A percentile compares a stretch with the other conserved stretches of the same genome.
Evolutionary conservation across 345 rosid species (phyloP).

Genomic region (Rhizophora mangle): DNA sequence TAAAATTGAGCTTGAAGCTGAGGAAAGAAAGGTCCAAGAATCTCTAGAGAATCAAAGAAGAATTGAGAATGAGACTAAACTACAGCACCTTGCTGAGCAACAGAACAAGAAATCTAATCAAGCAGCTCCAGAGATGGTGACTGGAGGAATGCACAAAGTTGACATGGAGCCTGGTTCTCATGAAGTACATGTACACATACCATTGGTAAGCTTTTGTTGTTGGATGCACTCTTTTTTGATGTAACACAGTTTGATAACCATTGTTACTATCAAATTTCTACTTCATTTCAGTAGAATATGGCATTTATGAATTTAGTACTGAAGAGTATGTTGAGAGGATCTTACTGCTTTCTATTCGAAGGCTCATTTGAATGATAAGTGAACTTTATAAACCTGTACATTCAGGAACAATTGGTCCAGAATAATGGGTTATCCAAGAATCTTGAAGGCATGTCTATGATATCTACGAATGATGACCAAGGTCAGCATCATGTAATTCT

Average conservation of each 20-base stretch:
- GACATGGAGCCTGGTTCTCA: constrained; percentile 30
- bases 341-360: constrained; percentile 3
- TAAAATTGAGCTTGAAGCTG: constrained; percentile 77
- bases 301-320: constrained; percentile 5
- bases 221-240: constrained; percentile 9
- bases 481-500: constrained; percentile 38
- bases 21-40: constrained; percentile 87
- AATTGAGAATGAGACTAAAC: constrained; percentile 89
- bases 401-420: constrained; percentile 40
- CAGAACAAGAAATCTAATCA: constrained; percentile 48
- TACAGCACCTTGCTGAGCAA: constrained; percentile 81
- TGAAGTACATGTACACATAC: constrained; percentile 27
- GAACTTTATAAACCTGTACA: constrained; percentile 13
- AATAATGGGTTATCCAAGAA: constrained; percentile 34
- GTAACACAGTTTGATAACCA: constrained; percentile 9
- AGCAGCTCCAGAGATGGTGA: constrained; percentile 32
- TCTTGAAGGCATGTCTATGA: constrained; percentile 30
- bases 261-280: neutral
- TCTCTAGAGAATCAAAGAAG: constrained; percentile 79
- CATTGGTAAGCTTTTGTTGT: constrained; percentile 30
- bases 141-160: constrained; percentile 30
- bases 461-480: constrained; percentile 36
- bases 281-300: neutral
- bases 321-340: constrained; percentile 1
- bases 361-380: neutral